Evolutionary conservation across 768 basidiomycete genomes (phyloP).

Genomic region (Cubamyces lactineus): DNA sequence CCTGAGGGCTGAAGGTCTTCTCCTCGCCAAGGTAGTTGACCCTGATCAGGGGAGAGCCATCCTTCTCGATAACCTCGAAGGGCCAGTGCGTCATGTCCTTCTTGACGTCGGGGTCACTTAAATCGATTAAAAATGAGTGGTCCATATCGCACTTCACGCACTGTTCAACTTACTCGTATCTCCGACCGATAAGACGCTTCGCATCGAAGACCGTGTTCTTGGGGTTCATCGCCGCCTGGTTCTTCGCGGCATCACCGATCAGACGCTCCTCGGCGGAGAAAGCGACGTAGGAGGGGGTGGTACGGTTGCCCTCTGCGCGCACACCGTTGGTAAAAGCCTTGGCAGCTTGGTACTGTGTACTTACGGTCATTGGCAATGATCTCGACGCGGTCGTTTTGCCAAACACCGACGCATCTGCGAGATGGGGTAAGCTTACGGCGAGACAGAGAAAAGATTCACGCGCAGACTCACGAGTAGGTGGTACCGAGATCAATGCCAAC

Average conservation of each 20-base stretch:
- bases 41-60: constrained; percentile 96
- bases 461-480: constrained; percentile 82
- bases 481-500: constrained; percentile 97
- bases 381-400: constrained; percentile 99
- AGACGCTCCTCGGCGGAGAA: constrained; percentile 96
- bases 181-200: constrained; percentile 97
- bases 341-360: constrained; percentile 37
- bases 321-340: constrained; percentile 8
- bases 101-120: constrained; percentile 86
- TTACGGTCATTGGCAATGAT: constrained; percentile 97
- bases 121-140: constrained; percentile 12
- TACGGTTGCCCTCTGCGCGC: constrained; percentile 89
- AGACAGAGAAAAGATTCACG: not conserved
- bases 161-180: constrained; percentile 74
- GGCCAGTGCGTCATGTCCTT: constrained; percentile 99
- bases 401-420: constrained; percentile 93
- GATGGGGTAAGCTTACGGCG: constrained; percentile 29
- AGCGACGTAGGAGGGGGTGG: constrained; percentile 98
- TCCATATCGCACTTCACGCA: not conserved
- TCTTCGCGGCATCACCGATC: constrained; percentile 98
- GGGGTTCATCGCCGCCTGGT: constrained; percentile 99
- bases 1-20: constrained; percentile 96
- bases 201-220: constrained; percentile 99
- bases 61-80: constrained; percentile 94
- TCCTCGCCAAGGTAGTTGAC: constrained; percentile 94